A percentile compares a stretch with the other conserved stretches of the same genome.
phyloP scores from a whole-genome alignment of 208 protist genomes.

The Angomonas ambiguus region DNA sequence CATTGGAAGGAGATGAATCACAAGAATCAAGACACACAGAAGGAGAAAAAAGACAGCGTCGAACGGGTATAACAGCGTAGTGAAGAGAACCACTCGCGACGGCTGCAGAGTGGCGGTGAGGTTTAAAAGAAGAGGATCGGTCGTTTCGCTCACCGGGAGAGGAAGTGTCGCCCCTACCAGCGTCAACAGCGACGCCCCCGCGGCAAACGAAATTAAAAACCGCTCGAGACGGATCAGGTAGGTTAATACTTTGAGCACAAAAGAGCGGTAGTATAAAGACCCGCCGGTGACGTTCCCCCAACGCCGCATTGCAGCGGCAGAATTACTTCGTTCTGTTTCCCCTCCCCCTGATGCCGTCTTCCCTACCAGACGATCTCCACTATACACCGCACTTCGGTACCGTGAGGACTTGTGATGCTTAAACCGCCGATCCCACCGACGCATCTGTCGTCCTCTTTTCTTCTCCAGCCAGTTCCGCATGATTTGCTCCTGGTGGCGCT shows the following conservation, averaged over 20 bases:
- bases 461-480: constrained; percentile 16
- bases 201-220: constrained; percentile 26
- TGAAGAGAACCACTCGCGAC: constrained; percentile 15
- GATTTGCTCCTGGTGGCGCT: constrained; percentile 19
- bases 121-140: background rate
- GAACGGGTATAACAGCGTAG: constrained; percentile 23
- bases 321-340: too few relatives aligned
- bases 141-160: constrained; percentile 1
- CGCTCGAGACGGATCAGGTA: constrained; percentile 30
- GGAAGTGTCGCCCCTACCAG: constrained; percentile 28
- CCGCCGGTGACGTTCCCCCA: constrained; percentile 11
- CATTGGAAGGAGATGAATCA: constrained; percentile 30
- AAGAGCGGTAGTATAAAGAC: constrained; percentile 15
- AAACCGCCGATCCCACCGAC: background rate
- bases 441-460: background rate
- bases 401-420: background rate
- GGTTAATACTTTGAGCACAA: constrained; percentile 15
- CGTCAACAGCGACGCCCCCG: constrained; percentile 27
- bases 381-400: background rate
- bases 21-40: constrained; percentile 36
- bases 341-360: too few relatives aligned
- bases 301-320: background rate
- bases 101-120: background rate
- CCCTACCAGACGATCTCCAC: background rate
- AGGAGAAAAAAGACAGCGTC: constrained; percentile 34